Base-by-base conservation (phyloP, 805 yeast species). In the Pichia deserticola region DNA sequence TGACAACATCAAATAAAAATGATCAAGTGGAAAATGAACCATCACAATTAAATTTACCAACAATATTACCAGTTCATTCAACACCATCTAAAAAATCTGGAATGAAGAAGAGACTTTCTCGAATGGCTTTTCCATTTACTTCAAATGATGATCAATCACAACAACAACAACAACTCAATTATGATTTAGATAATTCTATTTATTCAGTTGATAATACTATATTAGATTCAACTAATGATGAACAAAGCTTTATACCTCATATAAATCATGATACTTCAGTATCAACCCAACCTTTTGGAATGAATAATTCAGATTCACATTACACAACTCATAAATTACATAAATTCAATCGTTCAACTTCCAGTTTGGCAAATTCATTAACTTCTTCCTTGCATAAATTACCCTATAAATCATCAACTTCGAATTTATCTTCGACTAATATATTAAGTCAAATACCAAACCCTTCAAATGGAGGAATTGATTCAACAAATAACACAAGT, bases 41-140 rank as follows among this genome's bases (percentile, higher is more conserved):
- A 34, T 9, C 36, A 9, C 36, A 34, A 34, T 5, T 34, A 6
- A 9, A 9, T 11, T 29, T 43, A 28, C 45, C 45, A n/a, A 6
- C 38, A 7, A 35, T 43, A 7, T 25, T 8, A 7, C 44, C 40
- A 20, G 40, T 48, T n/a, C 47, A 44, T 44, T 43, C 42, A 10
- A 33, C 51, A 20, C 51, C 51, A 3, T 37, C 49, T 4, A 50
- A 50, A 15, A 43, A 36, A 30, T n/a, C 45, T 4, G 12, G 5
- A 25, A 42, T 46, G 42, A 50, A 47, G 32, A 38, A 46, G 20
- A 50, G 30, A 29, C 37, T 50, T 3, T 46, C 47, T 5, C 44
- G 45, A 13, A 46, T 50, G 13, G 50, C 44, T 6, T 46, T 46
- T 10, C 43, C 49, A 3, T 42, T 43, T 20, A 27, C 49, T 3